Percentiles rank a stretch among this genome's conserved stretches.
Evolutionary conservation across 768 basidiomycete genomes (phyloP).

Genomic region (Boletus sp.): DNA sequence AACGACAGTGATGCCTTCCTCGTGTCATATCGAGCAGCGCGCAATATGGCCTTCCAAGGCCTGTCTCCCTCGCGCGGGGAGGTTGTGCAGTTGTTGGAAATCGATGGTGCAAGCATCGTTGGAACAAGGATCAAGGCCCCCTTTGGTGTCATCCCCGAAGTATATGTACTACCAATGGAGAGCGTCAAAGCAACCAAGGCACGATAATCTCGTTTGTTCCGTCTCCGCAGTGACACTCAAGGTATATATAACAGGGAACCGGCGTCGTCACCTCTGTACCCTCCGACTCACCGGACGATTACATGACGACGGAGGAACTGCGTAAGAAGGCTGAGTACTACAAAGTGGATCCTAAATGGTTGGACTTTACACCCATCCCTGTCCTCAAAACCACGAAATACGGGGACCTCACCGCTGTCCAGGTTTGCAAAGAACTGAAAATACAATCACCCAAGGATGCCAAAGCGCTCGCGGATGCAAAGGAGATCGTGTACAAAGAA

Average conservation of each 20-base stretch:
- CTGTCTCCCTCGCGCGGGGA: constrained; percentile 70
- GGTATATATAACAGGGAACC: constrained; percentile 61
- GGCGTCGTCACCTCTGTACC: constrained; percentile 98
- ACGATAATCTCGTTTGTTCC: constrained; percentile 4
- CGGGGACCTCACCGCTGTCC: constrained; percentile 84
- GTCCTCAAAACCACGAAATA: constrained; percentile 89
- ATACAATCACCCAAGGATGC: constrained; percentile 93
- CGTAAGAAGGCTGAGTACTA: constrained; percentile 97
- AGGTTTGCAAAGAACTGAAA: constrained; percentile 83
- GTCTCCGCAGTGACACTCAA: constrained; percentile 2
- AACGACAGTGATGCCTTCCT: constrained; percentile 87
- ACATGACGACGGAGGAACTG: constrained; percentile 81
- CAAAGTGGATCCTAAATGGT: constrained; percentile 90
- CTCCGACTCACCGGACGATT: constrained; percentile 98
- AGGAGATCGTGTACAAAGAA: constrained; percentile 97
- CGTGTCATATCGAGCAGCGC: constrained; percentile 82
- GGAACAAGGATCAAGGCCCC: constrained; percentile 92
- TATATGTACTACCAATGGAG: constrained; percentile 99
- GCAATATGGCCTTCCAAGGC: constrained; percentile 98
- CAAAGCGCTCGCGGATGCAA: constrained; percentile 92
- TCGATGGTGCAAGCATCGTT: constrained; percentile 75
- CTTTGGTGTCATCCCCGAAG: constrained; percentile 74
- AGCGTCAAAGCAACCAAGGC: constrained; percentile 93
- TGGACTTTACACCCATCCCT: constrained; percentile 77
- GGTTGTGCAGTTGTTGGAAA: constrained; percentile 67